These are phyloP conservation scores for Posidonia oceanica DNA, from an alignment of 116 monocot genomes.

Conservation along the genomic window DNA sequence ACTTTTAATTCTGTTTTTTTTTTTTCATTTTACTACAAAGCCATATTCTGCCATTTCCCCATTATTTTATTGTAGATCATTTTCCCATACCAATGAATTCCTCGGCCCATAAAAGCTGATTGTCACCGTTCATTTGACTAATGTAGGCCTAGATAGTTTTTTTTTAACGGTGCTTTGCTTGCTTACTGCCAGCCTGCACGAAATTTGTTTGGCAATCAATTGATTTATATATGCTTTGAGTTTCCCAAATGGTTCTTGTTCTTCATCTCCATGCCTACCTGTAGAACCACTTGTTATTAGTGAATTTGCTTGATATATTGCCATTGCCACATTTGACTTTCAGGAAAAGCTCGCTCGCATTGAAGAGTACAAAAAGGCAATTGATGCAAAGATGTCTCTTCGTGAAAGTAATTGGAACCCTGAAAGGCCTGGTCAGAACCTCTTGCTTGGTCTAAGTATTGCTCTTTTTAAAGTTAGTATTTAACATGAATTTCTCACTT, in stretches of 20 bases:
- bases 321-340: conserved; percentile 4
- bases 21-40: no score
- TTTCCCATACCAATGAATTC: no score
- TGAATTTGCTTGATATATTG: neutral
- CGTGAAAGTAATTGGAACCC: conserved; percentile 75
- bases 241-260: neutral
- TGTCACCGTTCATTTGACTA: no score
- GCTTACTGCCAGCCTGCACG: neutral
- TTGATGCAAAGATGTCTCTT: conserved; percentile 57
- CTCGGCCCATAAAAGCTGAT: no score
- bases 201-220: neutral
- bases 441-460: neutral
- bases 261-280: neutral
- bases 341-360: conserved; percentile 64
- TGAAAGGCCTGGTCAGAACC: conserved; percentile 69
- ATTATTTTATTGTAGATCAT: no score
- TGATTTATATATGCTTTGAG: neutral
- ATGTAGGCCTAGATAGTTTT: no score
- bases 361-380: conserved; percentile 59
- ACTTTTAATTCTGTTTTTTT: no score
- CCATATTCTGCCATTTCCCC: no score
- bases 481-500: neutral
- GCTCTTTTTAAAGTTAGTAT: neutral
- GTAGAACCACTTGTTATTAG: neutral
- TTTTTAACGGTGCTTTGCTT: neutral